Base-by-base conservation (phyloP, 768 basidiomycete species). In the Phanerodontia chrysosporium region DNA sequence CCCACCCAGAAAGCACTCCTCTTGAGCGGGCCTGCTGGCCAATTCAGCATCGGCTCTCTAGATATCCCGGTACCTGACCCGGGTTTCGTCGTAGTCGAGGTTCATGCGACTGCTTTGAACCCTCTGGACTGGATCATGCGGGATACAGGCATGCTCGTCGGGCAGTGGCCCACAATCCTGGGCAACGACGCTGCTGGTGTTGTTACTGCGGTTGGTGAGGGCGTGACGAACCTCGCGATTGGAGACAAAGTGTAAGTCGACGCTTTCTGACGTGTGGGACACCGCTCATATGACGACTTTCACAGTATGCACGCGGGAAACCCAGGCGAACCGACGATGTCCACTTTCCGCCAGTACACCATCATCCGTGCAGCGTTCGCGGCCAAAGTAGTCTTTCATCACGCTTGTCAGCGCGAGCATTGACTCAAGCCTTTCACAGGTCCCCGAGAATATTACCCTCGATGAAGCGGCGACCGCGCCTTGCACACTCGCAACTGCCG, bases 171-270 rank as follows among this genome's bases (percentile, higher is more conserved):
- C 24, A 55, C 55, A 22, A 48, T 70, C 25, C 28, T 66, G 8
- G 71, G 71, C 3, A 21, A 29, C 8, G 71, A 72, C 49, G 56
- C 60, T 16, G 66, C 71, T 0, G 73, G 73, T 14, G 57, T 58
- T 5, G 67, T 74, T 16, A 62, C 59, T 10, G 58, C 58, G 27
- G 64, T 72, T 28, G 73, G 73, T 10, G 63, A 65, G 24, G 68
- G 65, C 8, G 72, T 74, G 1, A 58, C 58, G 13, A 46, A 59
- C 36, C 64, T 72, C 58, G 68, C 67, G n/a, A 59, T 59, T 10
- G 73, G 73, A 30, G 70, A 72, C 58, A 66, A 65, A 45, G 70
- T 73, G 62, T 55, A 42, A 39, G 53, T 39, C 2, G 14, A 22
- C 32, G 49, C n/a, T n/a, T n/a, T n/a, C n/a, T n/a, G n/a, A n/a